Conservation (phyloP, 2,329 filamentous ascomycete species). For the Epichloe sp. region DNA sequence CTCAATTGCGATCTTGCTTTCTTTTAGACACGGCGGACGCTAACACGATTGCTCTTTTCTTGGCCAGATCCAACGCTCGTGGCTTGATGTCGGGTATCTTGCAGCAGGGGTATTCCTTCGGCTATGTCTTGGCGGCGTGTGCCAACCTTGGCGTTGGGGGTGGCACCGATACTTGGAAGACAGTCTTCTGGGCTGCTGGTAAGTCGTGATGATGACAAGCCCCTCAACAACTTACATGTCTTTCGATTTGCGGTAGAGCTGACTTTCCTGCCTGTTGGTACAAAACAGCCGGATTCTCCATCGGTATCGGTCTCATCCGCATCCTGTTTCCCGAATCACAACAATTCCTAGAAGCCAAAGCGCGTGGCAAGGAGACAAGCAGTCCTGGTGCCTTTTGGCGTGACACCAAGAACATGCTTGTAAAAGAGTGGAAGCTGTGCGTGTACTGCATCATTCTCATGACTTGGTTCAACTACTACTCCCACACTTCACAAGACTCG, state of each 20-base stretch:
- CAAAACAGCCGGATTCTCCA: slow-evolving; percentile 44
- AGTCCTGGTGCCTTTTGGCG: slow-evolving; percentile 47
- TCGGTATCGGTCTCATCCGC: slow-evolving; percentile 54
- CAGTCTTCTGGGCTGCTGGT: slow-evolving; percentile 57
- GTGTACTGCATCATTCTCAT: slow-evolving; percentile 68
- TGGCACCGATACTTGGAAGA: slow-evolving; percentile 54
- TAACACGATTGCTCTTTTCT: slow-evolving; percentile 10
- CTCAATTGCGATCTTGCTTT: too few species aligned
- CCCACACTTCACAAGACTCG: slow-evolving; percentile 67
- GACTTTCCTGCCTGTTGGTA: not conserved
- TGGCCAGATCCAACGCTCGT: slow-evolving; percentile 44
- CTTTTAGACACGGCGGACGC: not conserved
- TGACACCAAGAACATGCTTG: slow-evolving; percentile 56
- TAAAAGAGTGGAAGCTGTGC: slow-evolving; percentile 61
- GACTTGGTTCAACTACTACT: slow-evolving; percentile 66
- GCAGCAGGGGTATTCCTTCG: slow-evolving; percentile 70
- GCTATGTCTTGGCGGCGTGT: slow-evolving; percentile 66
- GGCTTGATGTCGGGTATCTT: slow-evolving; percentile 73
- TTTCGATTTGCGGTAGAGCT: not conserved
- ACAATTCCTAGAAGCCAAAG: slow-evolving; percentile 60
- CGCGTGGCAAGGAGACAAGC: slow-evolving; percentile 36
- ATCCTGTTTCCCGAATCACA: slow-evolving; percentile 60
- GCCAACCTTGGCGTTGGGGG: slow-evolving; percentile 62
- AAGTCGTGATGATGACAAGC: slow-evolving; percentile 5
- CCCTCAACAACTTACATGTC: not conserved